A percentile compares a stretch with the other conserved stretches of the same genome.
Conservation (phyloP, 2,329 filamentous ascomycete genomes). For the Colletotrichum sp. region DNA sequence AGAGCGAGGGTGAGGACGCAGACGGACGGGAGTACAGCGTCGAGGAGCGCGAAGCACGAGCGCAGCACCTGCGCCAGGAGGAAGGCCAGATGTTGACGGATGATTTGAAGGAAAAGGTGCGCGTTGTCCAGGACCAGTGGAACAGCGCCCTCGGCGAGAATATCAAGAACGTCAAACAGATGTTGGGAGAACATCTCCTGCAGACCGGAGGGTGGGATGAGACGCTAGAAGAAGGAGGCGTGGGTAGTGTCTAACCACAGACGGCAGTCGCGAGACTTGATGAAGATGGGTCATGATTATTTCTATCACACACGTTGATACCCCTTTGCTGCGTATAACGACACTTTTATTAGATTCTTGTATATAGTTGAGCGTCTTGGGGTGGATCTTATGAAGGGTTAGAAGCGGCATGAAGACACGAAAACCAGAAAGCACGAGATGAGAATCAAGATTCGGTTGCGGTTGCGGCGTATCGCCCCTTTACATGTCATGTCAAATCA, state of each 20-base stretch:
- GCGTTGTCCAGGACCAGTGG: conserved; percentile 92
- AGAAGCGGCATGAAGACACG: not conserved
- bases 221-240: conserved; percentile 63
- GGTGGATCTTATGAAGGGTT: not conserved
- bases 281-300: not conserved
- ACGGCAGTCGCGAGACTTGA: not conserved
- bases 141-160: conserved; percentile 81
- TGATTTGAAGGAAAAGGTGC: conserved; percentile 92
- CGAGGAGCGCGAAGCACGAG: conserved; percentile 42
- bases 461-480: not conserved
- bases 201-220: conserved; percentile 90
- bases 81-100: conserved; percentile 78
- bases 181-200: conserved; percentile 75
- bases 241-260: conserved; percentile 46
- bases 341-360: conserved; percentile 11
- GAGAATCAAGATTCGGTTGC: not conserved
- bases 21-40: conserved; percentile 34
- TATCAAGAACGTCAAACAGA: conserved; percentile 74
- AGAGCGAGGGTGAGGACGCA: conserved; percentile 62
- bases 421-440: not conserved
- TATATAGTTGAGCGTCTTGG: conserved; percentile 4
- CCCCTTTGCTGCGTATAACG: conserved; percentile 21
- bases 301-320: conserved; percentile 21
- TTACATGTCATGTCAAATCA: not conserved
- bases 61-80: conserved; percentile 63